phyloP scores from a whole-genome alignment of 2,329 filamentous ascomycete species.

The Botrytis aclada region DNA sequence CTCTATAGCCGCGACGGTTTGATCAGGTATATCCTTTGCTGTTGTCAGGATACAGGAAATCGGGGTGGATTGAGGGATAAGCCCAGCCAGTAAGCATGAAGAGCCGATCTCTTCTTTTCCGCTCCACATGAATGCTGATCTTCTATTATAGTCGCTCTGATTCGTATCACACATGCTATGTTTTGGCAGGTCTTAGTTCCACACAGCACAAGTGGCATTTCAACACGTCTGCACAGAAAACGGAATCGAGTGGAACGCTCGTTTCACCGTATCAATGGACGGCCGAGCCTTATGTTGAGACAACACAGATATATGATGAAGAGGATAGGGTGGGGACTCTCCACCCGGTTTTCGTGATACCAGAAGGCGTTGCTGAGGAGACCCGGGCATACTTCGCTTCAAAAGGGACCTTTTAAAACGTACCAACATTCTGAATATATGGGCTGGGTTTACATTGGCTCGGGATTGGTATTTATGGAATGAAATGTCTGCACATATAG shows the following conservation, averaged over 20 bases:
- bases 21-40: constrained; percentile 83
- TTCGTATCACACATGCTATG: constrained; percentile 91
- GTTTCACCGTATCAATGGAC: constrained; percentile 41
- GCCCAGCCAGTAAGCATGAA: constrained; percentile 70
- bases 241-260: constrained; percentile 36
- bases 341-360: constrained; percentile 84
- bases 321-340: constrained; percentile 66
- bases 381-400: constrained; percentile 34
- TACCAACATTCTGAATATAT: neutral
- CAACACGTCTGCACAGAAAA: constrained; percentile 36
- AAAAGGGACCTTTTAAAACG: constrained; percentile 32
- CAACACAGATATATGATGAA: constrained; percentile 65
- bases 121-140: constrained; percentile 23
- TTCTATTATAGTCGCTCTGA: constrained; percentile 62
- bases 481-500: neutral
- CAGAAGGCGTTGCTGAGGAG: constrained; percentile 50
- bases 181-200: constrained; percentile 78
- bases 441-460: neutral
- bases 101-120: constrained; percentile 19
- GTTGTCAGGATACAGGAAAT: constrained; percentile 71
- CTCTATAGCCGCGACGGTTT: constrained; percentile 82
- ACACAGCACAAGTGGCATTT: constrained; percentile 68
- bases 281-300: constrained; percentile 45
- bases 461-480: constrained; percentile 1
- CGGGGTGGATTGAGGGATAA: constrained; percentile 89